A percentile compares a stretch with the other conserved stretches of the same genome.
phyloP scores from a whole-genome alignment of 163 green algal genomes.

The Trebouxiophyceae sp. region DNA sequence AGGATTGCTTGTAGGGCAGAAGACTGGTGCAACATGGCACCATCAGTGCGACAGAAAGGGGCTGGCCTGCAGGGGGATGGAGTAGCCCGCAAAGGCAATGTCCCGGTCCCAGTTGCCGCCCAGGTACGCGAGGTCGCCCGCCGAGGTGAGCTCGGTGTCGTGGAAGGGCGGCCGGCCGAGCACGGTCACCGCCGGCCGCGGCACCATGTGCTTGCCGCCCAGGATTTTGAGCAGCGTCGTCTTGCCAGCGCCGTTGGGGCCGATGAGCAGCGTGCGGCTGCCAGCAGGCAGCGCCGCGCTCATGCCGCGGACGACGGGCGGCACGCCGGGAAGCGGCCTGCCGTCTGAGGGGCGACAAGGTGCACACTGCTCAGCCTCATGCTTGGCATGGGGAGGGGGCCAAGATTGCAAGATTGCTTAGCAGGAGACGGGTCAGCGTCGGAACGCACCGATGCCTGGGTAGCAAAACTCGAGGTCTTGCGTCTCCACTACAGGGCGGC shows the following conservation, averaged over 20 bases:
- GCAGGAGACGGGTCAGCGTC: neutral
- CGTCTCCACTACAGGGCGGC: neutral
- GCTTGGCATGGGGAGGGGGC: neutral
- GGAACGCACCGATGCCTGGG: slow-evolving; percentile 8
- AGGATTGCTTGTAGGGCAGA: neutral
- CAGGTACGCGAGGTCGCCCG: slow-evolving; percentile 81
- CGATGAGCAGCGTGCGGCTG: slow-evolving; percentile 78
- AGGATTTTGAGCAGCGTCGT: slow-evolving; percentile 90
- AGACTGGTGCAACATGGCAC: too few species aligned
- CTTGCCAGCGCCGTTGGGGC: slow-evolving; percentile 91
- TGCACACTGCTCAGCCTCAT: neutral
- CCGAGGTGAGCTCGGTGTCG: slow-evolving; percentile 69
- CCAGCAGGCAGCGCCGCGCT: slow-evolving; percentile 56
- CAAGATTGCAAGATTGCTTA: neutral
- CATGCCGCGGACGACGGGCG: slow-evolving; percentile 28
- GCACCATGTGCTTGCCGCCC: slow-evolving; percentile 92
- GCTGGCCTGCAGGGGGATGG: slow-evolving; percentile 61
- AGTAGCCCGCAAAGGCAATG: slow-evolving; percentile 83
- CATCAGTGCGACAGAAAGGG: too few species aligned
- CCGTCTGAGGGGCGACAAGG: too few species aligned
- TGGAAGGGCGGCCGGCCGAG: slow-evolving; percentile 88
- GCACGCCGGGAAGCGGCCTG: slow-evolving; percentile 16
- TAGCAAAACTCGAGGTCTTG: slow-evolving; percentile 5
- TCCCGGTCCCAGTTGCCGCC: slow-evolving; percentile 85
- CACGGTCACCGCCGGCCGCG: slow-evolving; percentile 55